phyloP scores from a whole-genome alignment of 2,329 filamentous ascomycete genomes.

The Fusarium redolens region DNA sequence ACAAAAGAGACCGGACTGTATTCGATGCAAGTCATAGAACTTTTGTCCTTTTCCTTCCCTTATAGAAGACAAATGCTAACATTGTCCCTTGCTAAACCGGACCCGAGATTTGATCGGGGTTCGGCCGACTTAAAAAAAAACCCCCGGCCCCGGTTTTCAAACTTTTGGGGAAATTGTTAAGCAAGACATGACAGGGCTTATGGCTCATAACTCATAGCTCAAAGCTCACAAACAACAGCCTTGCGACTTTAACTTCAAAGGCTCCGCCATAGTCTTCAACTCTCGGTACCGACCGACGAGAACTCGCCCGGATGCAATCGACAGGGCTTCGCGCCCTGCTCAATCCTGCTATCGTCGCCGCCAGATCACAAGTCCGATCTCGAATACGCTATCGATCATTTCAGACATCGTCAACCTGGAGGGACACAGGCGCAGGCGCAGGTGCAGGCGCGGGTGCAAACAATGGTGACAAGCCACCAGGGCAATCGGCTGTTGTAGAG shows the following conservation, averaged over 20 bases:
- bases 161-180: constrained; percentile 29
- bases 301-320: constrained; percentile 49
- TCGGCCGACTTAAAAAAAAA: constrained; percentile 22
- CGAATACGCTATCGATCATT: constrained; percentile 38
- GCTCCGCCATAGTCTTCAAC: constrained; percentile 1
- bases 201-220: constrained; percentile 20
- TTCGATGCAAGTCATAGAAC: neutral
- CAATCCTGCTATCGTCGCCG: constrained; percentile 42
- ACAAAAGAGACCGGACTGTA: neutral
- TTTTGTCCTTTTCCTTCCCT: neutral
- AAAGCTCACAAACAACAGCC: constrained; percentile 13
- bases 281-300: constrained; percentile 16
- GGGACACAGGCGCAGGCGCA: constrained; percentile 26
- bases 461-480: constrained; percentile 45
- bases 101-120: constrained; percentile 10
- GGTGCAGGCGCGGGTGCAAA: constrained; percentile 23
- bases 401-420: constrained; percentile 35
- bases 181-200: constrained; percentile 19
- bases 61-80: neutral
- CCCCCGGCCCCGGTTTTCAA: constrained; percentile 9
- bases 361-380: constrained; percentile 38
- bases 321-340: constrained; percentile 47
- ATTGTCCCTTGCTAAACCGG: neutral
- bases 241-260: constrained; percentile 6
- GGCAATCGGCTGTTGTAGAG: constrained; percentile 42